phyloP scores from a whole-genome alignment of 495 filamentous ascomycete genomes.

The Cetradonia linearis region DNA sequence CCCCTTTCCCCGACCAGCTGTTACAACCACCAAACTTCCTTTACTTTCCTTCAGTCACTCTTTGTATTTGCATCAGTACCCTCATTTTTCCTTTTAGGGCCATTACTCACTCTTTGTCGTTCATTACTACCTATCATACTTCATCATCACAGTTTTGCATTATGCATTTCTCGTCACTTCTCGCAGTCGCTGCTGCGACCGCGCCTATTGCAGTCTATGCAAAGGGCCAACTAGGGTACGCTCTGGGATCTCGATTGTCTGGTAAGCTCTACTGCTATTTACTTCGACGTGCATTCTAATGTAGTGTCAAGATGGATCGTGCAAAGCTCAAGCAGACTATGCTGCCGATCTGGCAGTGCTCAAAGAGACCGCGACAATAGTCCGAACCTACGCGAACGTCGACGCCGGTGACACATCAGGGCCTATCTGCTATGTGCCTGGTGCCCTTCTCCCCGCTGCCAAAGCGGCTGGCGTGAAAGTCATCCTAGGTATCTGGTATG shows the following conservation, averaged over 20 bases:
- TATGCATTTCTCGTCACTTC: slow-evolving; percentile 37
- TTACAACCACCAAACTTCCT: slow-evolving; percentile 1
- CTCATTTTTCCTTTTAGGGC: background rate
- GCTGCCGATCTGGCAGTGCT: slow-evolving; percentile 56
- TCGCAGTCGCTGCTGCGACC: slow-evolving; percentile 35
- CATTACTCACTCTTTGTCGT: slow-evolving; percentile 8
- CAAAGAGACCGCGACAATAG: slow-evolving; percentile 40
- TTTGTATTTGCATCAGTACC: slow-evolving; percentile 8
- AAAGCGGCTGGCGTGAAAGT: slow-evolving; percentile 63
- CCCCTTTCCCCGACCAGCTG: slow-evolving; percentile 4
- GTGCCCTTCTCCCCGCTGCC: slow-evolving; percentile 61
- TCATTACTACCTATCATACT: slow-evolving; percentile 9
- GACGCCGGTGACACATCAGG: slow-evolving; percentile 31
- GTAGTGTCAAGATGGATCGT: slow-evolving; percentile 38
- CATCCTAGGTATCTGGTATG: slow-evolving; percentile 66
- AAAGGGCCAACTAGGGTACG: slow-evolving; percentile 40
- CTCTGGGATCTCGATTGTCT: slow-evolving; percentile 39
- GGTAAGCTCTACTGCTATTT: slow-evolving; percentile 11
- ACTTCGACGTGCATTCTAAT: background rate
- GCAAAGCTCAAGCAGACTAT: slow-evolving; percentile 58
- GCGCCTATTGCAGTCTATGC: slow-evolving; percentile 35
- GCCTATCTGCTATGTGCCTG: slow-evolving; percentile 48
- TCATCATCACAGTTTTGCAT: slow-evolving; percentile 1
- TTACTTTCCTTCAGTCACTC: slow-evolving; percentile 11
- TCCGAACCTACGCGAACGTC: slow-evolving; percentile 59